These are phyloP conservation scores for Dacryopinax primogenitus DNA, from an alignment of 768 basidiomycete genomes.

Conservation along the genomic window DNA sequence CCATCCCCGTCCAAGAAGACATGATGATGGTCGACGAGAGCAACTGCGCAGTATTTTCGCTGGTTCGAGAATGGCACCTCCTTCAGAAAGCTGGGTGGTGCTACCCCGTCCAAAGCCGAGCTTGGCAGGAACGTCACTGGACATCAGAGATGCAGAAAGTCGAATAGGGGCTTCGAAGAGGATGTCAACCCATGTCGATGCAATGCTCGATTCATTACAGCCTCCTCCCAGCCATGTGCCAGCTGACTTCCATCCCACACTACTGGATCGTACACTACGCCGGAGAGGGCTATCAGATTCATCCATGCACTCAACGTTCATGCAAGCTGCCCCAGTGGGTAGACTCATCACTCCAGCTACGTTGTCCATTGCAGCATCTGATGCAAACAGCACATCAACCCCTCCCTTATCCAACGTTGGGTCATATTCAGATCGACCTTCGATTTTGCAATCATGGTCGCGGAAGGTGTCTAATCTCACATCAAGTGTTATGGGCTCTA, in stretches of 20 bases:
- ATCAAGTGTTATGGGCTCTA: background rate
- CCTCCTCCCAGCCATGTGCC: slow-evolving; percentile 26
- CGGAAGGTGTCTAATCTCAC: background rate
- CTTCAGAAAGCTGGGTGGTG: slow-evolving; percentile 59
- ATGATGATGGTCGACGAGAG: slow-evolving; percentile 20
- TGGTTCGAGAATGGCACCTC: slow-evolving; percentile 43
- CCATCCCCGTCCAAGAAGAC: slow-evolving; percentile 10
- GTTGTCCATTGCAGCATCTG: background rate
- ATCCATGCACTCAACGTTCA: slow-evolving; percentile 77
- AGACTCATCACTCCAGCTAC: background rate
- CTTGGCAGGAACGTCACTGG: background rate
- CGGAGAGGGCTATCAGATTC: slow-evolving; percentile 82
- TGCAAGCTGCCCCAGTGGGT: slow-evolving; percentile 26
- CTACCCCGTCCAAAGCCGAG: background rate
- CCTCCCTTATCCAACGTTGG: background rate
- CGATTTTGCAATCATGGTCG: background rate
- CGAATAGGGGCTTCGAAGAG: slow-evolving; percentile 10
- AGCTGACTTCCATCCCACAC: slow-evolving; percentile 31
- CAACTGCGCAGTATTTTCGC: slow-evolving; percentile 80
- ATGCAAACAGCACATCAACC: background rate
- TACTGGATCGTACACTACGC: slow-evolving; percentile 54
- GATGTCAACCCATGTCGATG: slow-evolving; percentile 61
- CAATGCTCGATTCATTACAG: slow-evolving; percentile 47
- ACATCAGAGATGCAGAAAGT: background rate
- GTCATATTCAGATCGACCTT: background rate